Evolutionary conservation across 2,329 filamentous ascomycete genomes (phyloP).

Genomic region (Arthrobotrys conoides): DNA sequence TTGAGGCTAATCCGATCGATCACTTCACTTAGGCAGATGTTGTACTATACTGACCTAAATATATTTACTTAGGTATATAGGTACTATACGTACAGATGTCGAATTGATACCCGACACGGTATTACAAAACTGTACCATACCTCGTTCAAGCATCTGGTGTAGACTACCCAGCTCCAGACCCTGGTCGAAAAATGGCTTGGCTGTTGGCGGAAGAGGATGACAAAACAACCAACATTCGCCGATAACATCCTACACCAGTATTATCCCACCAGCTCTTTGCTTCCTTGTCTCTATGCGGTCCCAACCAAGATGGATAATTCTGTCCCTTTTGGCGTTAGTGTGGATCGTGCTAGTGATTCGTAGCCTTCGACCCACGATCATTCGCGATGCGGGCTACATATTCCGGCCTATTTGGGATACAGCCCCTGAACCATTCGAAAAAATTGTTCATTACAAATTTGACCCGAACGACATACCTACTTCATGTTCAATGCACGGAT

Average conservation of each 20-base stretch:
- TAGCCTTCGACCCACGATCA: slow-evolving; percentile 34
- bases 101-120: too few relatives aligned
- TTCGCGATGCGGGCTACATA: slow-evolving; percentile 47
- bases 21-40: too few relatives aligned
- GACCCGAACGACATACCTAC: slow-evolving; percentile 35
- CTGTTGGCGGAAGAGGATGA: slow-evolving; percentile 2
- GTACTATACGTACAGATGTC: too few relatives aligned
- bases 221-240: slow-evolving; percentile 35
- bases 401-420: slow-evolving; percentile 47
- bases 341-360: slow-evolving; percentile 42
- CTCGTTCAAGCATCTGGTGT: too few relatives aligned
- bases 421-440: slow-evolving; percentile 48
- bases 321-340: slow-evolving; percentile 36
- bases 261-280: slow-evolving; percentile 12
- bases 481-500: slow-evolving; percentile 37
- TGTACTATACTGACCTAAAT: too few relatives aligned
- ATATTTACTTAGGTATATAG: too few relatives aligned
- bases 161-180: not conserved
- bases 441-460: slow-evolving; percentile 44
- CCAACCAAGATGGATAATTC: slow-evolving; percentile 35
- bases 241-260: slow-evolving; percentile 32
- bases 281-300: slow-evolving; percentile 31
- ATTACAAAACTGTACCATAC: too few relatives aligned
- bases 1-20: too few relatives aligned
- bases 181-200: slow-evolving; percentile 15